Evolutionary conservation across 129 eudicot genomes (phyloP), one percentile per base, ranked within the genome.

Genomic region (Cynara cardunculus): DNA sequence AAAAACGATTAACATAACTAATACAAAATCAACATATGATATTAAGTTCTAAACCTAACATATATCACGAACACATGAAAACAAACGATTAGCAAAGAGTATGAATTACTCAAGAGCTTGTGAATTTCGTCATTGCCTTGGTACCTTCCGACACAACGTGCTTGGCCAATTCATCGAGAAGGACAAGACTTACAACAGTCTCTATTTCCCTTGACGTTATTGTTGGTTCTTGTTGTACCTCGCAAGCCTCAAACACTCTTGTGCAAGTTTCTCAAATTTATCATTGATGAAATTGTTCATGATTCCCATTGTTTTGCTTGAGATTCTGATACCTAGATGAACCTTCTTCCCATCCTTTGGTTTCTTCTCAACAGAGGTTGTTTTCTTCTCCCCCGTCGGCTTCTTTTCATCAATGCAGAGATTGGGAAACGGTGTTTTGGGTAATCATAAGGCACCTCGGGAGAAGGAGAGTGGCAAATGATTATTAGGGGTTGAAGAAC

Each of bases 211-310:
- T 34, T 0, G 80, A 71, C 9, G 88, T 85, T 5, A 85, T 85
- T 0, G 88, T 85, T 0, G 88, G 88, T 85, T 85, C 85, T 85
- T 85, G 72, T 85, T 85, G 70, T 85, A 85, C 85, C 88, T 71
- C 0, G 88, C 88, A 10, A 85, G 85, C 82, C 85, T 81, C 4
- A 85, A 85, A 0, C 82, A 46, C 78, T 85, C 88, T 31, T 81
- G 85, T 1, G 88, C 88, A 8, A 85, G 82, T 25, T 85, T 85
- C 85, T 85, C 88, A 27, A 85, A 85, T 16, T 81, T 85, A 11
- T 85, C 88, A 61, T 85, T 85, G 31, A 85, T 85, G 76, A 85
- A 85, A 62, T 82, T 80, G 88, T 85, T 85, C 88, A 85, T 85
- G 70, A 85, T 85, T 21, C 88, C 88, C 88, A 85, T 85, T 3